Base-by-base conservation (phyloP, 768 basidiomycete species). In the Nidularia sp. region DNA sequence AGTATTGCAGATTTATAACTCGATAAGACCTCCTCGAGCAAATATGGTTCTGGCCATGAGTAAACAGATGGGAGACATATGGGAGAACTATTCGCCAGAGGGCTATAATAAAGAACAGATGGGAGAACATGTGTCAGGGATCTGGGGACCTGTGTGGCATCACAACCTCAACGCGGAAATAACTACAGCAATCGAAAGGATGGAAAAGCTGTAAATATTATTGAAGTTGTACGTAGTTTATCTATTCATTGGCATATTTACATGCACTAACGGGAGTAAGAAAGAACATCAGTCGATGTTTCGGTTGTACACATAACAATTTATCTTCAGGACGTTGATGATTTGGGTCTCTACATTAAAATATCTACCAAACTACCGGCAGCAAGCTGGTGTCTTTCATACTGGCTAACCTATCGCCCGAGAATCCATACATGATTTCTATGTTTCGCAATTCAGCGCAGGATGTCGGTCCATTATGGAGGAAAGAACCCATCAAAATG, bases 81-180 rank as follows among this genome's bases (percentile, higher is more conserved):
- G 76, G 54, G 74, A 78, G 45, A 63, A 61, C 3, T 73, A 65
- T 52, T 74, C 70, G 1, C 59, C 63, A 33, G 63, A 65, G 39
- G 68, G 70, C 2, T 67, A 60, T 25, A 54, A 58, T 2, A 50
- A 58, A 6, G 60, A 67, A 47, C 64, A 68, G 4, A 68, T 76
- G 31, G 59, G 61, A 18, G 53, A 66, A 1, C 68, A 71, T 36
- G 48, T 81, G 18, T 46, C 54, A 3, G 73, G 66, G 9, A 69
- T 73, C 32, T 82, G 74, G 76, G 70, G 69, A 35, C 70, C 71
- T 8, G 70, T 84, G 10, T 83, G 77, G 78, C 64, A 71, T 39
- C 69, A 82, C 59, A 74, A 81, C 48, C 58, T 78, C 33, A 62
- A 66, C 22, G 60, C 58, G 49, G 77, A 81, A 53, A 59, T 81